Evolutionary conservation across 331 rosid genomes (phyloP), one percentile per base, ranked within the genome.

Genomic region (Phaseolus coccineus): DNA sequence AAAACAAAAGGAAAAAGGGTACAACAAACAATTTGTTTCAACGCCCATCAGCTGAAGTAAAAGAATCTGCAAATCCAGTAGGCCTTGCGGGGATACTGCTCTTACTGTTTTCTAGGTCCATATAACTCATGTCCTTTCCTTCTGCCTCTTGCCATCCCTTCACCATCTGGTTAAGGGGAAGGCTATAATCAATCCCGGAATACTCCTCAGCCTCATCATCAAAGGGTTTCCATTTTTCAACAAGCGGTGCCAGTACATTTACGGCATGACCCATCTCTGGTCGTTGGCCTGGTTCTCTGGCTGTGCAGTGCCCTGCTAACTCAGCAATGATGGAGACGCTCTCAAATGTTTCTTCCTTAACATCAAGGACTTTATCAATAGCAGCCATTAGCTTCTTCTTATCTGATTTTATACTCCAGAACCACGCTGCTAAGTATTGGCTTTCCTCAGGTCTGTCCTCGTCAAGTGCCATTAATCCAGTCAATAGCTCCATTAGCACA

Each of bases 181-280:
- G 94, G 83, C 92, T 95, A 53, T 91, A 92, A 83, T 92, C 97
- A 6, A 95, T 91, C 62, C 96, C 98, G 0, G 97, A 92, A 83
- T 88, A 91, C 69, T 92, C 97, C 76, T 92, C 97, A 0, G 88
- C 53, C 48, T 87, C 92, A 9, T 90, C 93, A 30, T 92, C 89
- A 7, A 91, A 61, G 5, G 98, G 98, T 81, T 85, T 95, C 98
- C 98, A 95, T 84, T 95, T 90, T 64, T 92, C 98, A 19, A 95
- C 98, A 15, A 95, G 98, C 0, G 95, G 97, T 57, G 91, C 84
- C 22, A 95, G 74, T 52, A 95, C 94, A 56, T 86, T 92, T 50
- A 95, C 98, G 1, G 97, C 97, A 15, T 95, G 93, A 46, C 98
- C 91, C 98, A 95, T 95, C 57, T 95, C 97, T 5, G 98, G 98